Conservation (phyloP, 2,329 filamentous ascomycete species). For the Ploettnerulaceae sp. region DNA sequence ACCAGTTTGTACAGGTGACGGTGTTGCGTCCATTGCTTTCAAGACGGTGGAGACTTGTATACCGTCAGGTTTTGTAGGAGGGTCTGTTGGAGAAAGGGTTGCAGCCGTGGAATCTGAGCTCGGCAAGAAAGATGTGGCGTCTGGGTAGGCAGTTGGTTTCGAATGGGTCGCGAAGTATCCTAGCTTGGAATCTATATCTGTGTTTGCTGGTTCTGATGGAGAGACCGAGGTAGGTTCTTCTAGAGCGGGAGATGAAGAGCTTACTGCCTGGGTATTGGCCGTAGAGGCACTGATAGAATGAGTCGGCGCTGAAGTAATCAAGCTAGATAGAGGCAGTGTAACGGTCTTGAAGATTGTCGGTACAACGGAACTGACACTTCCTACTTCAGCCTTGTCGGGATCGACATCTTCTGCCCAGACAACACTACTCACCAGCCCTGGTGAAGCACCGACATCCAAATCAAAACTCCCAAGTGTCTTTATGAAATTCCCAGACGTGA, state of each 20-base stretch:
- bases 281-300: not conserved
- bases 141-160: not conserved
- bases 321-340: not conserved
- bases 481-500: not conserved
- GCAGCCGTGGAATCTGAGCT: no score
- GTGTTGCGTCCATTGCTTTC: not conserved
- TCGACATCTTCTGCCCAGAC: slow-evolving; percentile 7
- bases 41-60: no score
- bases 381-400: not conserved
- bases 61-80: not conserved
- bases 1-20: not conserved
- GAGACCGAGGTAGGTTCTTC: not conserved
- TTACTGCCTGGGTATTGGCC: not conserved
- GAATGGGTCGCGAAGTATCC: not conserved
- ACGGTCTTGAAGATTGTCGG: not conserved
- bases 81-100: not conserved
- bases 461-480: slow-evolving; percentile 32
- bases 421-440: slow-evolving; percentile 3
- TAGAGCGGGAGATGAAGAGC: not conserved
- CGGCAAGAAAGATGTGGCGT: no score
- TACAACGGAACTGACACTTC: not conserved
- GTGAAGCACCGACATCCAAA: not conserved
- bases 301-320: not conserved
- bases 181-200: not conserved
- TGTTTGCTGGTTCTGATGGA: not conserved